Base-by-base conservation (phyloP, 78 protist genomes). In the Mantamonas sphyraenae region DNA sequence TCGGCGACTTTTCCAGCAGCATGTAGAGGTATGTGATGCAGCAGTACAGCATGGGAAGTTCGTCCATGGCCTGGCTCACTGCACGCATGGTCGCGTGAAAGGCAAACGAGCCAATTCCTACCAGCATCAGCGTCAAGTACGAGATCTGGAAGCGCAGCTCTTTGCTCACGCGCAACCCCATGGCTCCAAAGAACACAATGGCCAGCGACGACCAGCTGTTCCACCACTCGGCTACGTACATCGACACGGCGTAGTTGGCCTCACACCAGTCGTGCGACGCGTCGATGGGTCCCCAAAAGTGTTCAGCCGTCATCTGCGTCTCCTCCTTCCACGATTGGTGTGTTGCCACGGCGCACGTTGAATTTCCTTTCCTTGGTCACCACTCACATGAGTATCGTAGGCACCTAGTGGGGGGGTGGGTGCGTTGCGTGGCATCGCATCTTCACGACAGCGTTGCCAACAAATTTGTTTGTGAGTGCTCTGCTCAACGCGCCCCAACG, bases 221-320 rank as follows among this genome's bases (percentile, higher is more conserved):
- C 57, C 56, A 69, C 35, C 28, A 69, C 64, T 69, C 74, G 57
- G 74, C 74, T 35, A 69, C 34, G 65, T 69, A 69, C 26, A 5
- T 28, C 53, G 51, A 20, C 31, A 40, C 37, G 17, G 24, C 51
- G 64, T 69, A 69, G 65, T 69, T 69, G 24, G 51, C 64, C 65
- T 69, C 74, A 56, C 74, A 69, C 74, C 74, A 68, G 64, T 68
- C 73, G n/a, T 51, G 0, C 57, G 66, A 31, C 42, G 73, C 8
- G 24, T 8, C 12, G 64, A 59, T 12, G 45, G 64, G 64, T 59
- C 64, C 64, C 64, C 64, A 59, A n/a, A n/a, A n/a, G n/a, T n/a
- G n/a, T n/a, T n/a, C n/a, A n/a, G n/a, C n/a, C n/a, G n/a, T n/a
- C n/a, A n/a, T n/a, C n/a, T n/a, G n/a, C n/a, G n/a, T n/a, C n/a